Base-by-base conservation (phyloP, 106 monocot genomes). In the Acorus calamus region DNA sequence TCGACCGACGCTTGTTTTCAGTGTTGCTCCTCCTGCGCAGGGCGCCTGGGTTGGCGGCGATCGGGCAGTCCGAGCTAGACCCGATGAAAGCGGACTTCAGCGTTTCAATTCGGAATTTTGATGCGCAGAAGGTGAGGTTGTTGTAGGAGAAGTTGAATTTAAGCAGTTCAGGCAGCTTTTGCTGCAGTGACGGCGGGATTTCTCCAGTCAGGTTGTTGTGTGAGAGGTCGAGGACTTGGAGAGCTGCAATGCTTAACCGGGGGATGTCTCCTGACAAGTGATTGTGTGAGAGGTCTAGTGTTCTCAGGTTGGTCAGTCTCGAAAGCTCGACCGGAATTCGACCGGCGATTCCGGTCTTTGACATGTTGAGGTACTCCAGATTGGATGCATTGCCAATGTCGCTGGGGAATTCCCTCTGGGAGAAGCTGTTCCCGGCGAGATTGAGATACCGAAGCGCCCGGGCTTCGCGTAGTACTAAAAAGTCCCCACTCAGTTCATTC, bases 131-230 rank as follows among this genome's bases (percentile, higher is more conserved):
- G 3, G 85, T 83, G 50, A 93, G 80, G 56, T 89, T 86, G 77
- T 93, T 93, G 79, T 81, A 71, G 12, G 93, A 89, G 65, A 93
- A 86, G 59, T 93, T 80, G 81, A 89, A 83, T 8, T 11, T 72
- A 53, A 65, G 53, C 77, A 93, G 66, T 4, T n/a, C 46, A 10
- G 64, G 69, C 44, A 93, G 56, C 50, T 72, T 69, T 45, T 78
- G 62, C 64, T 67, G 75, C 50, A 93, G 58, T 0, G 74, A 14
- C 45, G 55, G 13, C 5, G 89, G 93, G 55, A 93, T 77, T 53
- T 81, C 71, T 6, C 93, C 83, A 0, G 76, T 77, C 49, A 93
- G 79, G 63, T 86, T 81, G 72, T 93, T 93, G 14, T 73, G 46
- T 2, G 92, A 93, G n/a, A 88, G 61, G 61, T 93, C 88, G 10